Percentiles rank a stretch among this genome's conserved stretches.
Evolutionary conservation across 257 asterid genomes (phyloP).

Genomic region (Ehretia macrophylla): DNA sequence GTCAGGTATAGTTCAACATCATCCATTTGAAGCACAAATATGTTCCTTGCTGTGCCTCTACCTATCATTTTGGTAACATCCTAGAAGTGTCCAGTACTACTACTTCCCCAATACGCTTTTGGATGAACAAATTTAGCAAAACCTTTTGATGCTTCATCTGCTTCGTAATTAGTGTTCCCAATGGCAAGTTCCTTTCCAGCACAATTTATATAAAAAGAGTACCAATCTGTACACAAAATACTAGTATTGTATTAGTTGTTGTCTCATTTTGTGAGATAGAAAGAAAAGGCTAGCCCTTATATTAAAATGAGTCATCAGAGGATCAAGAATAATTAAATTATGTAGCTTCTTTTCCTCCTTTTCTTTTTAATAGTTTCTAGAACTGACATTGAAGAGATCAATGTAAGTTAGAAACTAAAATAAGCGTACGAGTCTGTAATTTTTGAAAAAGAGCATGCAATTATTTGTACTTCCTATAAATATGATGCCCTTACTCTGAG

Average conservation of each 20-base stretch:
- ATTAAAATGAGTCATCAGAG: background rate
- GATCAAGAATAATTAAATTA: too few relatives aligned
- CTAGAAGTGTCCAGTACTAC: constrained; percentile 49
- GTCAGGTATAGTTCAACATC: constrained; percentile 35
- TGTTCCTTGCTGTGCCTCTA: constrained; percentile 32
- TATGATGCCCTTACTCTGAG: background rate
- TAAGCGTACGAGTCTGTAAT: background rate
- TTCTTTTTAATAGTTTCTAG: background rate
- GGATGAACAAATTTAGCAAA: constrained; percentile 29
- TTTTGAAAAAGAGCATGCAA: background rate
- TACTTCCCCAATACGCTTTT: constrained; percentile 45
- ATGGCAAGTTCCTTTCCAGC: constrained; percentile 27
- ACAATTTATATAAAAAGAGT: constrained; percentile 49
- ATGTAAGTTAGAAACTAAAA: background rate
- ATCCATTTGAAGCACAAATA: constrained; percentile 30
- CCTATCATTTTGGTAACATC: background rate
- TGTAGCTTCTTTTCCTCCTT: too few relatives aligned
- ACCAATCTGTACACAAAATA: constrained; percentile 30
- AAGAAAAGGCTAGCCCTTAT: background rate
- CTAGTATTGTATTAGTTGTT: background rate
- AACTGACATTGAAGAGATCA: background rate
- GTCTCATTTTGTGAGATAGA: background rate
- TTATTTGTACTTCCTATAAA: background rate
- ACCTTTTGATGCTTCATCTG: constrained; percentile 35
- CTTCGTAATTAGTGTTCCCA: constrained; percentile 34